These are phyloP conservation scores for Xylaria arbuscula DNA, from an alignment of 2,329 filamentous ascomycete species.

Conservation along the genomic window DNA sequence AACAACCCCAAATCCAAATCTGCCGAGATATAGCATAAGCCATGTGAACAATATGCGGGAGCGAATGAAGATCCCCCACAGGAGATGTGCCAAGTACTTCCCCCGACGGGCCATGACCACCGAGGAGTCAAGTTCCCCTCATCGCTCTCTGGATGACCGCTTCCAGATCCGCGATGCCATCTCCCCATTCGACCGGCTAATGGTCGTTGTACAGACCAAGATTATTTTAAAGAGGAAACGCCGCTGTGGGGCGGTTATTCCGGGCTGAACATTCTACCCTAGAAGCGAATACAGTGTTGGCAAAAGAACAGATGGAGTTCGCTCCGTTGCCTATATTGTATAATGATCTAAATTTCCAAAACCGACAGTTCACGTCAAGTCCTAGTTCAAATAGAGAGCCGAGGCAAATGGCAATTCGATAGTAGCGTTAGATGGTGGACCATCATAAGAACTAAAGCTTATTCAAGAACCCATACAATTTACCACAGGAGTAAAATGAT, in stretches of 20 bases:
- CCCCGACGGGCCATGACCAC: constrained; percentile 2
- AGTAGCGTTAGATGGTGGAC: neutral
- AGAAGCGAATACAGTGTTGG: neutral
- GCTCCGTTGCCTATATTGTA: constrained; percentile 23
- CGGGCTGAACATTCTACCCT: constrained; percentile 6
- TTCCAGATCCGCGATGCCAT: constrained; percentile 8
- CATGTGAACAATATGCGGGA: constrained; percentile 11
- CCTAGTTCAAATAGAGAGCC: neutral
- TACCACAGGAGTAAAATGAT: too few relatives aligned
- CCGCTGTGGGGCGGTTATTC: constrained; percentile 20
- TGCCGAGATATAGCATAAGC: constrained; percentile 24
- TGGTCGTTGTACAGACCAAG: constrained; percentile 20
- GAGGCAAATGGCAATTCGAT: too few relatives aligned
- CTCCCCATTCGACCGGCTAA: constrained; percentile 29
- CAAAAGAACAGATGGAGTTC: neutral
- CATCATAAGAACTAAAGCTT: neutral
- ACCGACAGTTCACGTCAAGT: neutral
- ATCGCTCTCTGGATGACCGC: constrained; percentile 6
- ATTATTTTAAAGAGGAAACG: constrained; percentile 12
- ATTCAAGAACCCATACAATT: neutral
- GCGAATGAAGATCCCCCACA: constrained; percentile 24
- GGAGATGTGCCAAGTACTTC: constrained; percentile 12
- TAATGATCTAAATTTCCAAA: constrained; percentile 10
- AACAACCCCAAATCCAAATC: constrained; percentile 20
- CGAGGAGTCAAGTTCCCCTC: constrained; percentile 22